phyloP scores from a whole-genome alignment of 371 early-diverging fungal genomes.

The Mucor circinelloides region DNA sequence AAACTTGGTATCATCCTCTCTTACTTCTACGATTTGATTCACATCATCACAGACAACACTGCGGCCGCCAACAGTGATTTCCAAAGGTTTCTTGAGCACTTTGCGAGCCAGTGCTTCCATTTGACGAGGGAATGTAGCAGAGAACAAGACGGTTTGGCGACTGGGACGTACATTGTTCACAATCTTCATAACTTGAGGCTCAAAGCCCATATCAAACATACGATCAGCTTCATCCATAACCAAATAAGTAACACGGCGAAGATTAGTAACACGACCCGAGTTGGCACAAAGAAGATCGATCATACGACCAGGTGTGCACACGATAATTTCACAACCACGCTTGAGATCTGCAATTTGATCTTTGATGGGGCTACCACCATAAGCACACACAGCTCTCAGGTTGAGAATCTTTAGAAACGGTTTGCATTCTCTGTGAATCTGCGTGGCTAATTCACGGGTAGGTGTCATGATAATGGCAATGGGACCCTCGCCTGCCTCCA shows the following conservation, averaged over 20 bases:
- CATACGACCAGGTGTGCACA: conserved; percentile 99
- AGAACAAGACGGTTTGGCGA: conserved; percentile 92
- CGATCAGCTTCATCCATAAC: conserved; percentile 99
- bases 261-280: conserved; percentile 93
- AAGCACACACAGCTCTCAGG: conserved; percentile 88
- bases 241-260: conserved; percentile 92
- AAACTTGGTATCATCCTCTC: conserved; percentile 85
- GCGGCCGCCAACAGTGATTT: conserved; percentile 94
- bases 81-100: conserved; percentile 85
- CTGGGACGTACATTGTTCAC: conserved; percentile 95
- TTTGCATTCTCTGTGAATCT: conserved; percentile 94
- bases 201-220: conserved; percentile 99
- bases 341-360: conserved; percentile 98
- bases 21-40: conserved; percentile 88
- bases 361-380: conserved; percentile 98
- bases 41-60: conserved; percentile 90
- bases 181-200: conserved; percentile 97
- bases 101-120: conserved; percentile 98
- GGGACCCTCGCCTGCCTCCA: conserved; percentile 89
- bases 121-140: conserved; percentile 96
- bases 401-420: conserved; percentile 84
- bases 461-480: conserved; percentile 98
- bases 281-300: conserved; percentile 98
- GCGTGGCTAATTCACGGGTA: conserved; percentile 98
- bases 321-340: conserved; percentile 97